Evolutionary conservation across 148 eudicot genomes (phyloP), one percentile per base, ranked within the genome.

Genomic region (Silene uniflora): DNA sequence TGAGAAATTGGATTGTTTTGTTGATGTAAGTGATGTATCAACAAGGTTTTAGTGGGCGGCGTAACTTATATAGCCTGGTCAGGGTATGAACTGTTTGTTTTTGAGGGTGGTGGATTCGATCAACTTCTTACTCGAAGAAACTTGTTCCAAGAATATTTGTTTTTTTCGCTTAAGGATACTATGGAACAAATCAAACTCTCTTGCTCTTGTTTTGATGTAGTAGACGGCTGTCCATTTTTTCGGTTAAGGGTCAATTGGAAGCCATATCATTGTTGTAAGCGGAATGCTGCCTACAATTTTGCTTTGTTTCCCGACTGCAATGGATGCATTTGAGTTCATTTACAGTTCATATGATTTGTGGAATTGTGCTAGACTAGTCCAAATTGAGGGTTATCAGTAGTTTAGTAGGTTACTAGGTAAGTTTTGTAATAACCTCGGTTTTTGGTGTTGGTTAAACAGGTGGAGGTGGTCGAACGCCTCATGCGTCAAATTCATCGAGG

Each of bases 391-490:
- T 32, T 32, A 32, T 32, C 35, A 32, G 2, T 32, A 32, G 35
- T 32, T 32, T 27, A 27, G 29, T 27, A 27, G 29, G 1, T 27
- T 27, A 27, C 29, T 27, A 1, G 2, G 29, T 27, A 9, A 13
- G 46, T 44, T 10, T 9, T 47, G 14, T 47, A 47, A 47, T 47
- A 1, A 10, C 32, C 61, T 25, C 46, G 29, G 29, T 71, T 47
- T 67, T 21, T 67, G 70, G 70, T 73, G 73, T 22, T 29, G 32
- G 71, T 24, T 75, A 24, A 61, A 47, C 78, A 85, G 82, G 76
- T 75, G 82, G 72, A 27, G 67, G 46, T 63, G 81, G 79, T 71
- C 18, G 24, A 62, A 55, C 29, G 58, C 27, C 74, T 71, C 79
- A 72, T 69, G 78, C 49, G 21, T 29, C 67, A 66, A 71, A 77